phyloP scores from a whole-genome alignment of 2,329 filamentous ascomycete genomes.

The Balansia obtecta region DNA sequence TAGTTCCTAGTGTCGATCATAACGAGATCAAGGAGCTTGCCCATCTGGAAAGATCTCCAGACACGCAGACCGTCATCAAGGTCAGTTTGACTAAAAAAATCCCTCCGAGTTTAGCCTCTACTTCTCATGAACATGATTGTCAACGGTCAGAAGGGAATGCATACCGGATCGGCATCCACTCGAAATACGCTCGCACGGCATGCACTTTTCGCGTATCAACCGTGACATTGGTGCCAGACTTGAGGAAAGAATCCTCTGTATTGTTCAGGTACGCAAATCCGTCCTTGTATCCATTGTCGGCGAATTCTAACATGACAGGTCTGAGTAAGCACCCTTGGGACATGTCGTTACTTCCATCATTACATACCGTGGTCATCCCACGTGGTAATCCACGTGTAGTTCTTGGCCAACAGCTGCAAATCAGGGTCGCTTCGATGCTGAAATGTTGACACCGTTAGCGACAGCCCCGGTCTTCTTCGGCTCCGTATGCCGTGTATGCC shows the following conservation, averaged over 20 bases:
- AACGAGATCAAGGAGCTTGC: constrained; percentile 52
- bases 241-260: constrained; percentile 51
- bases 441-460: background rate
- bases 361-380: constrained; percentile 35
- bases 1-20: constrained; percentile 60
- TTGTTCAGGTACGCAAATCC: constrained; percentile 51
- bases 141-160: background rate
- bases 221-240: constrained; percentile 40
- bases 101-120: background rate
- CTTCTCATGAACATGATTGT: background rate
- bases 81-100: constrained; percentile 36
- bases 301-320: constrained; percentile 27
- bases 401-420: constrained; percentile 26
- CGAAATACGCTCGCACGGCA: constrained; percentile 57
- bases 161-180: constrained; percentile 35
- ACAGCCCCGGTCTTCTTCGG: background rate
- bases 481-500: background rate
- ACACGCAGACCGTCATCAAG: constrained; percentile 59
- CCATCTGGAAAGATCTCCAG: constrained; percentile 55
- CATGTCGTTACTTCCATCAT: no score
- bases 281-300: constrained; percentile 53
- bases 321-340: no score
- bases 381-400: constrained; percentile 32
- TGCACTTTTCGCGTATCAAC: constrained; percentile 66
- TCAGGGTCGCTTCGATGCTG: constrained; percentile 30